Base-by-base conservation (phyloP, 768 basidiomycete species). In the Imleria badia region DNA sequence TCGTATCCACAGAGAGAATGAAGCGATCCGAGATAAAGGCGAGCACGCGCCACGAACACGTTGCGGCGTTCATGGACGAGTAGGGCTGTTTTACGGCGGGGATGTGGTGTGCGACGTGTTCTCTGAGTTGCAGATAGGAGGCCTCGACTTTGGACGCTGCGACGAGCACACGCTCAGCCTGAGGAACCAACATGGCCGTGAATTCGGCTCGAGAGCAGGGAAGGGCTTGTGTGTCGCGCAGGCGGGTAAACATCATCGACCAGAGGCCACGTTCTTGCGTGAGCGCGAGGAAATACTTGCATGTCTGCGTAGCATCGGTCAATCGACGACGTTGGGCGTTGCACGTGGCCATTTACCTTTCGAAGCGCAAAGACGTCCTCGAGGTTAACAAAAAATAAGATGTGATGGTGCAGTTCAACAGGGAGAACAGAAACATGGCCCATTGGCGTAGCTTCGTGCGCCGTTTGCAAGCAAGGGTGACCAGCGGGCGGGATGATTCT, bases 1-100 rank as follows among this genome's bases (percentile, higher is more conserved):
- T 45, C 4, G 17, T 46, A 38, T 56, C 48, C 43, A 52, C 66
- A 9, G 58, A 56, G 22, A 70, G 55, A 5, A 67, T 30, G 36
- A 70, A 61, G 2, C 53, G 53, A 40, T 63, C 63, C 3, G 56
- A 55, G n/a, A 68, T 38, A 29, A 68, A 68, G 0, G 46, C 19
- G 30, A 68, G 51, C 17, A 45, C 41, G 44, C 46, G 45, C 54
- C 53, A 53, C 13, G 59, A 48, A 46, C 15, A 45, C 5, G 42
- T 39, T 1, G 53, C 29, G 8, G 48, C 6, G 29, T 33, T 35
- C 40, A 20, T n/a, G 36, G 40, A 38, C 40, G 42, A 46, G 30
- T 23, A 26, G 6, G 48, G 47, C n/a, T 36, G 44, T 29, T 33
- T 34, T 6, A 51, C 23, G 7, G 34, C 50, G 14, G 42, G 43